Percentiles rank a stretch among this genome's conserved stretches.
These are phyloP conservation scores for Clavispora asparagi DNA, from an alignment of 805 yeast species.

Conservation along the genomic window DNA sequence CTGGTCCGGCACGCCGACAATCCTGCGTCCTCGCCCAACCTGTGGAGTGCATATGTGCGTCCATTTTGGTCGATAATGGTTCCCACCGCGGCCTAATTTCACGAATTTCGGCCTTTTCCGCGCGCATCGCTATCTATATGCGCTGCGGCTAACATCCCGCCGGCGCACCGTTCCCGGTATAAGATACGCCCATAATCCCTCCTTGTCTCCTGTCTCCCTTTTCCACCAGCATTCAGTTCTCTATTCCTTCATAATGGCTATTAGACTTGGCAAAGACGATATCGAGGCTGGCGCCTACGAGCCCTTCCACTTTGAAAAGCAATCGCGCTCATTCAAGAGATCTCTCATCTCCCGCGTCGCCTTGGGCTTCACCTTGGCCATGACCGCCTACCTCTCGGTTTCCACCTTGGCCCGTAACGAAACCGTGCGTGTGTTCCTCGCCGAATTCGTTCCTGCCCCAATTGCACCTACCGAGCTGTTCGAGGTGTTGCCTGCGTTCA, in stretches of 20 bases:
- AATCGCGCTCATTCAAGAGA: background rate
- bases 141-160: background rate
- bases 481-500: constrained; percentile 9
- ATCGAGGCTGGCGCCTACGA: constrained; percentile 1
- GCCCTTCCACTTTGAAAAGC: background rate
- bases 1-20: background rate
- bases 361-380: background rate
- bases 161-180: background rate
- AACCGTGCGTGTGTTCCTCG: background rate
- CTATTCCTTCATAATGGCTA: background rate
- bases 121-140: background rate
- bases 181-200: background rate
- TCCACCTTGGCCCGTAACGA: background rate
- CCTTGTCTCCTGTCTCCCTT: background rate
- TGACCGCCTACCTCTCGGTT: background rate
- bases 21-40: background rate
- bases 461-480: constrained; percentile 9
- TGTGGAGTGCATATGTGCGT: background rate
- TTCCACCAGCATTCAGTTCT: background rate
- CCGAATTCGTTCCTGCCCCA: constrained; percentile 2
- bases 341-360: background rate
- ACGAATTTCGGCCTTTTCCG: background rate
- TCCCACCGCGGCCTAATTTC: background rate
- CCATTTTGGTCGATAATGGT: background rate
- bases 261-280: background rate